phyloP scores from a whole-genome alignment of 148 eudicot genomes.

The Euryodendron excelsum region DNA sequence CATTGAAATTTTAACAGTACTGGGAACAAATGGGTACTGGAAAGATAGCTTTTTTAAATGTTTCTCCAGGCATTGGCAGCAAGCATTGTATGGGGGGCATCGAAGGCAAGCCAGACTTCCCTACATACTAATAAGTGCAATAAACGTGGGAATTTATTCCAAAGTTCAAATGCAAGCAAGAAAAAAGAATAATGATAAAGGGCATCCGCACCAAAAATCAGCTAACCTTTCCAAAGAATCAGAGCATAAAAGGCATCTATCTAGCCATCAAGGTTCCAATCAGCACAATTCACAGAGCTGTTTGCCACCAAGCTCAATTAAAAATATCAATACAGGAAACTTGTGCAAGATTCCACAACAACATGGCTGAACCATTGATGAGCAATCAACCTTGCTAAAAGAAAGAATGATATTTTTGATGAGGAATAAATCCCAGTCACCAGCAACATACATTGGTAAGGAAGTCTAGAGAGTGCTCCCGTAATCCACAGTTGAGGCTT shows the following conservation, averaged over 20 bases:
- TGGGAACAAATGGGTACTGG: no score
- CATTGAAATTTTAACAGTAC: no score
- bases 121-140: slow-evolving; percentile 22
- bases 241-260: background rate
- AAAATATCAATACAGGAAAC: background rate
- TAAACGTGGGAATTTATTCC: slow-evolving; percentile 32
- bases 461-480: background rate
- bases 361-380: background rate
- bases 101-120: slow-evolving; percentile 10
- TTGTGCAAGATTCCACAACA: background rate
- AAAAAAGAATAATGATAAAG: background rate
- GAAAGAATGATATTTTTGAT: background rate
- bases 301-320: background rate
- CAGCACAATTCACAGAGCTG: background rate
- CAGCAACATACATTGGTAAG: background rate
- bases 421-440: slow-evolving; percentile 9
- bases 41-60: no score
- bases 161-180: slow-evolving; percentile 18
- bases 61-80: background rate
- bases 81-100: background rate
- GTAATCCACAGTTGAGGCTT: background rate
- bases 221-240: background rate
- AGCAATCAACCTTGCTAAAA: background rate
- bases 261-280: background rate
- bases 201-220: slow-evolving; percentile 2